A percentile compares a stretch with the other conserved stretches of the same genome.
These are phyloP conservation scores for Cryphonectria nitschkei DNA, from an alignment of 2,329 filamentous ascomycete genomes.

Conservation along the genomic window DNA sequence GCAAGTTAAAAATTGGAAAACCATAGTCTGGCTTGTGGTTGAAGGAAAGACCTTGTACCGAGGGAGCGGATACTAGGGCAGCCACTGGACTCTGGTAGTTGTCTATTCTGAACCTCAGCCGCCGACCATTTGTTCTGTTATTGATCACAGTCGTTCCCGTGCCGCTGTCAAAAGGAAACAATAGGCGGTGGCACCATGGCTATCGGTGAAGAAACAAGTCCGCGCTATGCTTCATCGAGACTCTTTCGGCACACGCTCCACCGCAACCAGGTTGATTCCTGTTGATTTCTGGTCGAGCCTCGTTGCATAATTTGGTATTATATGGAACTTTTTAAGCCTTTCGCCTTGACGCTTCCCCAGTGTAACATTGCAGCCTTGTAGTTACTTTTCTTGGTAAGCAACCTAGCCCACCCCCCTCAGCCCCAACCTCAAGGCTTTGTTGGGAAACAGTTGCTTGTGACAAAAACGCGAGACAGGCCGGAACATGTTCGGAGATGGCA, in stretches of 20 bases:
- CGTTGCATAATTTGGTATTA: neutral
- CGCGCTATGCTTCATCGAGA: neutral
- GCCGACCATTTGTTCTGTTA: neutral
- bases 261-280: neutral
- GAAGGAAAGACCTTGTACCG: neutral
- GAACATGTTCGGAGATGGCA: neutral
- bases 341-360: neutral
- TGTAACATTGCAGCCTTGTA: neutral
- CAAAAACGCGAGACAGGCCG: neutral
- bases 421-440: neutral
- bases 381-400: neutral
- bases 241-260: neutral
- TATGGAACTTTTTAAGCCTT: neutral
- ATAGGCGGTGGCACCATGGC: neutral
- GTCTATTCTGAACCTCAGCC: neutral
- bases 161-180: neutral
- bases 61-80: neutral
- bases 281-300: neutral
- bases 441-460: neutral
- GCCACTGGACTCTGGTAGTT: neutral
- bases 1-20: neutral
- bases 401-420: neutral
- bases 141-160: neutral
- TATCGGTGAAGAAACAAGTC: neutral
- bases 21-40: neutral